Base-by-base conservation (phyloP, 2,329 filamentous ascomycete genomes). In the Gaeumannomyces sp. region DNA sequence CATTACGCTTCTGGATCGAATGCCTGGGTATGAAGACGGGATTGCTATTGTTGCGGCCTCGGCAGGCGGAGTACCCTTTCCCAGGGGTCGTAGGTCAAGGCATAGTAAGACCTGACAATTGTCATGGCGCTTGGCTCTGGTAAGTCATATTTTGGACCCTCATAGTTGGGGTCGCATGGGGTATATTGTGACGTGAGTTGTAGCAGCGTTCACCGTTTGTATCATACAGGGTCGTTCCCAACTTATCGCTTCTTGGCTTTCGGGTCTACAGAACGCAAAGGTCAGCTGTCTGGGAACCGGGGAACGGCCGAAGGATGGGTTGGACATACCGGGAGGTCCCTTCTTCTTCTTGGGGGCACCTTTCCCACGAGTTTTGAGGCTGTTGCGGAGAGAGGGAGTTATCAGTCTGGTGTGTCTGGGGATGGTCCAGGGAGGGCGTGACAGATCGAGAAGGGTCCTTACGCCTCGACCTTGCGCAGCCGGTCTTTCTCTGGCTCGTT, bases 311-410 rank as follows among this genome's bases (percentile, higher is more conserved):
- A 53, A 11, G 45, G 45, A 10, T 50, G 70, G 64, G 68, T 14
- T 22, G 28, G 13, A 59, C 31, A 33, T 76, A 75, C 75, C 72
- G 68, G 71, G 76, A 73, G 76, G 66, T n/a, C 82, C 87, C 73
- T 82, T 88, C 83, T 95, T 96, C 86, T 96, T 97, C 85, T 96
- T 86, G 10, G 94, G 93, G 59, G 89, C 86, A 64, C 89, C 89
- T 82, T 98, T 97, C 70, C 93, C 93, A 80, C 93, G 88, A 35
- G 84, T 78, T 76, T 92, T 93, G 71, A 89, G 79, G 71, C 89
- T 92, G 72, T 68, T 67, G 22, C 22, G n/a, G n/a, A 65, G 60
- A 58, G 16, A 2, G 5, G 6, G 59, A 25, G 63, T 67, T 69
- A 61, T 67, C 66, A 67, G 64, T 16, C 58, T n/a, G 10, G 22